Base-by-base conservation (phyloP, 129 eudicot species). In the Flaveria robusta region DNA sequence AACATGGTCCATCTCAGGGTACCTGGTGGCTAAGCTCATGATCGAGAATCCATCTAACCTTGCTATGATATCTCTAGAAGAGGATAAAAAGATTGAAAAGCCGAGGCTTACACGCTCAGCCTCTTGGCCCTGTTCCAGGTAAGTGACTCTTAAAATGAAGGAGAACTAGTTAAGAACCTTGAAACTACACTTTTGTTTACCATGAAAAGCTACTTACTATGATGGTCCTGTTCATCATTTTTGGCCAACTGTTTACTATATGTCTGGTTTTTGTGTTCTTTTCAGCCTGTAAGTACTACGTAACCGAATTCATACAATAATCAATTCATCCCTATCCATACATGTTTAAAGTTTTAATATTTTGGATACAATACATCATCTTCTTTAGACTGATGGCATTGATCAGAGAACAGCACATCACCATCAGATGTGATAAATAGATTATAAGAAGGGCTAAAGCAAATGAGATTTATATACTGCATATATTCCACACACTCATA, bases 1-100 rank as follows among this genome's bases (percentile, higher is more conserved):
- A 70, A 88, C 94, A 34, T 86, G 94, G 94, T 77, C 83, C 60
- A 86, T 86, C 26, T 68, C 91, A 9, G 91, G 93, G 39, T 88
- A 88, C 62, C 81, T 88, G 69, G 90, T 88, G 16, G 86, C 93
- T 0, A 88, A 88, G 74, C 66, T 78, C 19, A 81, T 86, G 90
- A 73, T 88, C 19, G 90, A 88, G 77, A 74, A 88, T 52, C 93
- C 90, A 0, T 81, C 90, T 16, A 75, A 86, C 60, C 67, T 88
- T 9, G 71, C 66, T 50, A 71, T 88, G 82, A 78, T 88, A 24
- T 75, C 90, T 19, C 80, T 88, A 7, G 88, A 86, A 72, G 93
- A 86, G 75, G 90, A 86, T 76, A 85, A 74, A 47, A 74, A 79
- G 78, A 62, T 62, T 2, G 68, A 27, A 62, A 62, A 62, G 68